A percentile compares a stretch with the other conserved stretches of the same genome.
Conservation (phyloP, 1,284 basidiomycete species). For the Ustilago crameri region DNA sequence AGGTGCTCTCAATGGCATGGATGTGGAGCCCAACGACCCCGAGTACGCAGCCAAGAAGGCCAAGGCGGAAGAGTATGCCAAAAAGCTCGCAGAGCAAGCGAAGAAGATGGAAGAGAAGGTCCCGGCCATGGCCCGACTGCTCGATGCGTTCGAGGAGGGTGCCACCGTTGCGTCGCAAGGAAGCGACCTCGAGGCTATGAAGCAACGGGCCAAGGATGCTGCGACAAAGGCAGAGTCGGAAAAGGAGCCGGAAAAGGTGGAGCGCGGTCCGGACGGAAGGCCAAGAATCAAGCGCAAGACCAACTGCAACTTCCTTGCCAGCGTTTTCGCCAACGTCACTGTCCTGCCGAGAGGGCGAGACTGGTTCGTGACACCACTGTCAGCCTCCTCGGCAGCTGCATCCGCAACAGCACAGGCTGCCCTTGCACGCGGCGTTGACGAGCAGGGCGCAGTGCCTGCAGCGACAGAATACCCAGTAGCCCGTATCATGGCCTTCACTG, state of each 20-base stretch:
- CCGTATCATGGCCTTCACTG: constrained; percentile 65
- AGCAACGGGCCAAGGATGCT: constrained; percentile 52
- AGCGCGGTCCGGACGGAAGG: constrained; percentile 47
- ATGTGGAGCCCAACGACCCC: constrained; percentile 60
- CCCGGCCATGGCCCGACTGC: constrained; percentile 60
- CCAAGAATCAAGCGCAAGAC: constrained; percentile 62
- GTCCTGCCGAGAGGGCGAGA: constrained; percentile 63
- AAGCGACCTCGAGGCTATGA: constrained; percentile 61
- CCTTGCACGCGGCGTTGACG: constrained; percentile 27
- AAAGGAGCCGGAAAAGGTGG: constrained; percentile 44
- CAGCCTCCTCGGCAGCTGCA: constrained; percentile 44
- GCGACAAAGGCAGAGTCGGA: constrained; percentile 35
- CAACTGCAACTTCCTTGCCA: constrained; percentile 67
- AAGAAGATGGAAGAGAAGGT: constrained; percentile 56
- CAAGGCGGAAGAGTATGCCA: constrained; percentile 47
- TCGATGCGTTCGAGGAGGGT: constrained; percentile 67
- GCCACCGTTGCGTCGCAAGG: constrained; percentile 58
- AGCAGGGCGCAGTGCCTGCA: constrained; percentile 24
- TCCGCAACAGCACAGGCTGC: constrained; percentile 54
- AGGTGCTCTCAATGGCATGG: constrained; percentile 57
- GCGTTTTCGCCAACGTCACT: constrained; percentile 67
- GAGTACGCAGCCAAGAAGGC: constrained; percentile 59
- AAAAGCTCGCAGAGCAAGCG: constrained; percentile 47
- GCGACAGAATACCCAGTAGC: constrained; percentile 63
- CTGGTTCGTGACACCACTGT: constrained; percentile 61